Conservation (phyloP, 2,329 filamentous ascomycete species). For the Clarireedia paspali region DNA sequence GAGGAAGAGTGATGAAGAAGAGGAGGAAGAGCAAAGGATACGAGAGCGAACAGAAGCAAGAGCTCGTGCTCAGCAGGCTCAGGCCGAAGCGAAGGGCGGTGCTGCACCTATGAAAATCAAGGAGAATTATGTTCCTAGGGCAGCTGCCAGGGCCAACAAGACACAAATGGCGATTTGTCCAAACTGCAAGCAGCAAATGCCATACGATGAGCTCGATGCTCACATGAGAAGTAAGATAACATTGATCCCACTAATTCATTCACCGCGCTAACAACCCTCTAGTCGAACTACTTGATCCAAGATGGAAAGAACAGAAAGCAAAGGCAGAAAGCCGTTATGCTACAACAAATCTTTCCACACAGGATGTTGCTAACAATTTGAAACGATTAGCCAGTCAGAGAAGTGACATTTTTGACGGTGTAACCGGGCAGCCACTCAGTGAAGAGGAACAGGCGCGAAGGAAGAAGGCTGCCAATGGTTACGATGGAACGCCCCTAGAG, state of each 20-base stretch:
- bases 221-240: slow-evolving; percentile 71
- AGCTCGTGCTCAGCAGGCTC: slow-evolving; percentile 63
- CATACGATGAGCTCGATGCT: slow-evolving; percentile 77
- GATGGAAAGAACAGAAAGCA: slow-evolving; percentile 92
- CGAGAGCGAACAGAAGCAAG: slow-evolving; percentile 54
- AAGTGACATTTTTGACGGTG: slow-evolving; percentile 75
- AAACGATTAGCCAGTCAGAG: slow-evolving; percentile 90
- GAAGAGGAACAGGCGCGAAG: slow-evolving; percentile 67
- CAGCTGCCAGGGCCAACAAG: slow-evolving; percentile 62
- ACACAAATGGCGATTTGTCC: slow-evolving; percentile 69
- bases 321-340: slow-evolving; percentile 79
- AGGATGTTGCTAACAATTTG: slow-evolving; percentile 85
- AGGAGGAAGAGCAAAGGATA: slow-evolving; percentile 57
- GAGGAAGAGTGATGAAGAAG: slow-evolving; percentile 37
- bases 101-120: slow-evolving; percentile 78
- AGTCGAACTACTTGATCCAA: slow-evolving; percentile 84
- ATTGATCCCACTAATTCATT: background rate
- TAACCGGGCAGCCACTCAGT: slow-evolving; percentile 58
- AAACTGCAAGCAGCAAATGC: slow-evolving; percentile 87
- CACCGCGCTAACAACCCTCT: slow-evolving; percentile 13
- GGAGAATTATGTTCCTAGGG: slow-evolving; percentile 84
- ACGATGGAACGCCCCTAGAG: slow-evolving; percentile 55
- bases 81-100: slow-evolving; percentile 66
- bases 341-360: slow-evolving; percentile 78
- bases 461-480: slow-evolving; percentile 64